Conservation (phyloP, 1,284 basidiomycete genomes). For the Trichosporon sp. region DNA sequence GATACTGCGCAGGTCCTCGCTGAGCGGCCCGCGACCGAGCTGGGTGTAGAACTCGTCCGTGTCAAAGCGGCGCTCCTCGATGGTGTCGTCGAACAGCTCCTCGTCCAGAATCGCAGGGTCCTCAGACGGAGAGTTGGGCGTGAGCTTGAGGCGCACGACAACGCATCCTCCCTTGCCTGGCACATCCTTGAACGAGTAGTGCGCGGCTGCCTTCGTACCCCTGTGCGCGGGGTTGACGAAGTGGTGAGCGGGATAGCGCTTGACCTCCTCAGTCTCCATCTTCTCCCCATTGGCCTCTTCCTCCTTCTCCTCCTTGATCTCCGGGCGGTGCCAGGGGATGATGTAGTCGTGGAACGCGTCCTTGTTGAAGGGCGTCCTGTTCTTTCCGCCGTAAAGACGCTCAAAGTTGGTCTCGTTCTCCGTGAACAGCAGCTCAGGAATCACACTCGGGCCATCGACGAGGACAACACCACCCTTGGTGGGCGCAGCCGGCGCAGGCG, state of each 20-base stretch:
- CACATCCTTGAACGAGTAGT: conserved; percentile 81
- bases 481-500: conserved; percentile 78
- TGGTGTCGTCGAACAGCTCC: conserved; percentile 75
- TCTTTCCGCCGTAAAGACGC: conserved; percentile 81
- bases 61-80: conserved; percentile 84
- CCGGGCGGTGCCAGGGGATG: conserved; percentile 72
- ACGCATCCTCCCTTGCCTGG: conserved; percentile 88
- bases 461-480: conserved; percentile 55
- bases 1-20: conserved; percentile 87
- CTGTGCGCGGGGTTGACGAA: conserved; percentile 82
- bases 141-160: conserved; percentile 90
- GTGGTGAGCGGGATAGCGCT: conserved; percentile 20
- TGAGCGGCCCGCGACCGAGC: conserved; percentile 72
- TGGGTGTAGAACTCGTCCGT: conserved; percentile 91
- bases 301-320: conserved; percentile 28
- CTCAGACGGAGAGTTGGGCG: conserved; percentile 65
- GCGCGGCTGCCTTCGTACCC: conserved; percentile 89
- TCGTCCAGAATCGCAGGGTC: conserved; percentile 82
- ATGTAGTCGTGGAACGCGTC: conserved; percentile 99
- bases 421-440: conserved; percentile 81
- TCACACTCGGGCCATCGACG: conserved; percentile 62
- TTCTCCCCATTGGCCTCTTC: conserved; percentile 17
- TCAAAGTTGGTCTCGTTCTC: conserved; percentile 97
- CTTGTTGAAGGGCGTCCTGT: conserved; percentile 78
- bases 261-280: conserved; percentile 42